Evolutionary conservation across 352 stramenopile genomes (phyloP).

Genomic region (Phytopythium boreale): DNA sequence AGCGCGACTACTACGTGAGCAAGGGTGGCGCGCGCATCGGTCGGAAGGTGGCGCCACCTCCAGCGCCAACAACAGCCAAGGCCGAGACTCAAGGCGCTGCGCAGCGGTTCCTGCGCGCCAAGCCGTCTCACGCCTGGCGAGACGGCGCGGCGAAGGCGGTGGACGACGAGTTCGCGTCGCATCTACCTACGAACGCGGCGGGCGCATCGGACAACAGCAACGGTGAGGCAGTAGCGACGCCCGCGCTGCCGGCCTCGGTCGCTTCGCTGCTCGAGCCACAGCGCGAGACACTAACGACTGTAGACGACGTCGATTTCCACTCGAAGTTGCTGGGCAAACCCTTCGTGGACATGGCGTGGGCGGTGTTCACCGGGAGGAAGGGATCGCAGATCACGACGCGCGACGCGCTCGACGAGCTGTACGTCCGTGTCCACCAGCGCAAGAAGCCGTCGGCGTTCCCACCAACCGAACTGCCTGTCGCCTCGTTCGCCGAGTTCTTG

Average conservation of each 20-base stretch:
- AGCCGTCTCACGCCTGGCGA: constrained; percentile 67
- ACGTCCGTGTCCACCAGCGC: constrained; percentile 46
- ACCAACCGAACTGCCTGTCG: constrained; percentile 28
- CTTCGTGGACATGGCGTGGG: constrained; percentile 60
- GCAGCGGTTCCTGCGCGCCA: constrained; percentile 25
- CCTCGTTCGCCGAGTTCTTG: constrained; percentile 61
- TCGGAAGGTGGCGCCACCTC: constrained; percentile 2
- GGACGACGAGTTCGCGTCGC: constrained; percentile 14
- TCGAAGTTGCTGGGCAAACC: constrained; percentile 50
- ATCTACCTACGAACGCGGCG: constrained; percentile 10
- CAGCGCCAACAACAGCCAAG: background rate
- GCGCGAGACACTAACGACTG: constrained; percentile 2
- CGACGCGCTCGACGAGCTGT: constrained; percentile 31
- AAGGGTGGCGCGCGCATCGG: constrained; percentile 16
- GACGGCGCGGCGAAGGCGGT: constrained; percentile 31
- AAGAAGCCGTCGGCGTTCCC: constrained; percentile 32
- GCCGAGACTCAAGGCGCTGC: background rate
- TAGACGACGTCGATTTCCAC: constrained; percentile 66
- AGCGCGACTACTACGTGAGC: constrained; percentile 63
- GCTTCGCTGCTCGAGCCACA: background rate
- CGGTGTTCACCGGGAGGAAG: constrained; percentile 33
- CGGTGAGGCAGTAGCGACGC: background rate
- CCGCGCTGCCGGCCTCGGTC: constrained; percentile 1
- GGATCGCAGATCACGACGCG: constrained; percentile 24
- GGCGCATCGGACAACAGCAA: background rate